These are phyloP conservation scores for Fraxinus sp. DNA, from an alignment of 305 asterid species.

Conservation along the genomic window DNA sequence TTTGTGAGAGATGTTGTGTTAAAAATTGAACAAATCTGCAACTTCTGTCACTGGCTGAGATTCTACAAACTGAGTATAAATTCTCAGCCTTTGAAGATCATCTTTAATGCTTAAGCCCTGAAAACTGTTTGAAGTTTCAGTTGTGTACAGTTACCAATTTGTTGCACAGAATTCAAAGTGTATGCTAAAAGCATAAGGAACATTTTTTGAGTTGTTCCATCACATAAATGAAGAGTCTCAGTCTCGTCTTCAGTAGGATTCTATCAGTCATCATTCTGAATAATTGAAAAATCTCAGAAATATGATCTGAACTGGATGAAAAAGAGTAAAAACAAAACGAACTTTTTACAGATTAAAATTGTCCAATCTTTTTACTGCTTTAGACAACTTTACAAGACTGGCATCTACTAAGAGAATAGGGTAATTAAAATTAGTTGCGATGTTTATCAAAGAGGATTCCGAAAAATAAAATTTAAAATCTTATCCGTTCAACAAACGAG, in stretches of 20 bases:
- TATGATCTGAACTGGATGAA: background rate
- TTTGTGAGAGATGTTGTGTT: background rate
- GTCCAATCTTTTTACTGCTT: background rate
- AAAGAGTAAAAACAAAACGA: background rate
- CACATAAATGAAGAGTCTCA: constrained; percentile 43
- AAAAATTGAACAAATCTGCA: background rate
- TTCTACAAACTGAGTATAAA: background rate
- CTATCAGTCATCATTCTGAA: constrained; percentile 27
- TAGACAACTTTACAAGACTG: background rate
- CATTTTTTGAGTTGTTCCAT: constrained; percentile 60
- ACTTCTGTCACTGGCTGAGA: background rate
- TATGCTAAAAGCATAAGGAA: constrained; percentile 52
- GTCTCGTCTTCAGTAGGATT: constrained; percentile 29
- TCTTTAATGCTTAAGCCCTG: constrained; percentile 28
- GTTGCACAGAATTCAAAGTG: constrained; percentile 48
- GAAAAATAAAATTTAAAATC: background rate
- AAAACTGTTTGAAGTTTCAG: constrained; percentile 41
- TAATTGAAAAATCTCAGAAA: constrained; percentile 18
- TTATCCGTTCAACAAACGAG: background rate
- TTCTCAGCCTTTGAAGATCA: constrained; percentile 24
- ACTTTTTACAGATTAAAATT: background rate
- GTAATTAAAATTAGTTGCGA: background rate
- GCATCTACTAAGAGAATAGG: background rate
- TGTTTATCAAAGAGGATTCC: background rate
- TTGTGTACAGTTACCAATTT: constrained; percentile 39